A percentile compares a stretch with the other conserved stretches of the same genome.
phyloP scores from a whole-genome alignment of 2,329 filamentous ascomycete genomes.

The Periglandula ipomoeae region DNA sequence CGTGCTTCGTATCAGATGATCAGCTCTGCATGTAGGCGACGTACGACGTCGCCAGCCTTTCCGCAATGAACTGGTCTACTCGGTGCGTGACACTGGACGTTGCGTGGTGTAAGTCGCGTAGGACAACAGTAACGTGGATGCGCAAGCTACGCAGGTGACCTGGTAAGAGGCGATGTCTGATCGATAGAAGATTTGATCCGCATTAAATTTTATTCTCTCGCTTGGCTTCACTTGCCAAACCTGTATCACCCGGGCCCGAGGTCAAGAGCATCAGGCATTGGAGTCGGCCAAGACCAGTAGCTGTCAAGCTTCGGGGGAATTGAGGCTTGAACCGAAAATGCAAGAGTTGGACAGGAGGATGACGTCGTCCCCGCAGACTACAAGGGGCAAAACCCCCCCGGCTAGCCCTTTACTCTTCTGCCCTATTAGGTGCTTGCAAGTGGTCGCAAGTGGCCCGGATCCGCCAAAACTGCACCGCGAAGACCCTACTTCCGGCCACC shows the following conservation, averaged over 20 bases:
- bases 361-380: conserved; percentile 3
- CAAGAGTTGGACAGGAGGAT: not conserved
- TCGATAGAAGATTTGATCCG: no score
- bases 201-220: no score
- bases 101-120: not conserved
- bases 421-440: not conserved
- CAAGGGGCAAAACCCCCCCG: not conserved
- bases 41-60: not conserved
- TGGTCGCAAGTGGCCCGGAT: not conserved
- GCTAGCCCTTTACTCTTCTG: not conserved
- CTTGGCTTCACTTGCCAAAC: no score
- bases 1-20: not conserved
- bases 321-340: no score
- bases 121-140: not conserved
- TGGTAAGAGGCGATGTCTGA: no score
- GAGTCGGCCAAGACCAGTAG: no score
- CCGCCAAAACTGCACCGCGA: not conserved
- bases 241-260: no score
- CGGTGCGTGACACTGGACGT: not conserved
- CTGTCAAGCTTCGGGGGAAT: no score
- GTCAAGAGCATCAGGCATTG: no score
- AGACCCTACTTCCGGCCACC: conserved; percentile 11
- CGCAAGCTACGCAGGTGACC: not conserved
- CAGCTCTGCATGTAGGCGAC: not conserved
- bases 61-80: not conserved